A percentile compares a stretch with the other conserved stretches of the same genome.
phyloP scores from a whole-genome alignment of 1,139 yeast species.

The Groenewaldozyma auringiensis region DNA sequence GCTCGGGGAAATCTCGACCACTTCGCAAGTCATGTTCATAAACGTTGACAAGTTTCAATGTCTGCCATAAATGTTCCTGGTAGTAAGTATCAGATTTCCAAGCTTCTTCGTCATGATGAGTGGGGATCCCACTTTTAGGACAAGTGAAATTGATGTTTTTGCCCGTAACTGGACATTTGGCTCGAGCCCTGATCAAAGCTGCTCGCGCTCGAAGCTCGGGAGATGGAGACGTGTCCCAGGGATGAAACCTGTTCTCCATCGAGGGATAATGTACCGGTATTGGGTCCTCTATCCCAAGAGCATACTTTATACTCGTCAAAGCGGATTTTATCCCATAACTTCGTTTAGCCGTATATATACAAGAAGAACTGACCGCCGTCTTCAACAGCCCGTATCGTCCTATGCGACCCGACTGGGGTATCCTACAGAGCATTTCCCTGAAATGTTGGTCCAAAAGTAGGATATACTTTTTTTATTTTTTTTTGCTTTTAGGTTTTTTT shows the following conservation, averaged over 20 bases:
- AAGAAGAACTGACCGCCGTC: too few relatives aligned
- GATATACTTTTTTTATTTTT: too few relatives aligned
- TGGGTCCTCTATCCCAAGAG: constrained; percentile 50
- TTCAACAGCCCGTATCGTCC: not conserved
- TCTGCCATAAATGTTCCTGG: constrained; percentile 62
- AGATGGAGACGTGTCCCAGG: constrained; percentile 90
- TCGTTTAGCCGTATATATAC: not conserved
- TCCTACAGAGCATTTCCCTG: not conserved
- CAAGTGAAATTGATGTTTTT: constrained; percentile 78
- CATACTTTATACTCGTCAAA: not conserved
- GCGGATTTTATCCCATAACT: constrained; percentile 2
- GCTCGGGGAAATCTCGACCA: constrained; percentile 91
- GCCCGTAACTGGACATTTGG: constrained; percentile 84
- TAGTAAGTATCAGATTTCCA: constrained; percentile 77
- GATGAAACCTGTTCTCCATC: constrained; percentile 58
- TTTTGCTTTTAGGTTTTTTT: too few relatives aligned
- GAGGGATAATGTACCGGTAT: constrained; percentile 57
- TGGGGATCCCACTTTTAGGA: constrained; percentile 92
- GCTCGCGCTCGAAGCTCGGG: constrained; percentile 87
- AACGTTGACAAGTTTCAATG: constrained; percentile 76
- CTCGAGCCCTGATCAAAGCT: constrained; percentile 78
- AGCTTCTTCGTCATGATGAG: constrained; percentile 84
- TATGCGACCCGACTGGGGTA: not conserved
- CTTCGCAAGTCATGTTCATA: constrained; percentile 93
- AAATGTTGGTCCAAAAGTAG: too few relatives aligned